Conservation (phyloP, 2,329 filamentous ascomycete genomes). For the Thermothelomyces thermophilus region DNA sequence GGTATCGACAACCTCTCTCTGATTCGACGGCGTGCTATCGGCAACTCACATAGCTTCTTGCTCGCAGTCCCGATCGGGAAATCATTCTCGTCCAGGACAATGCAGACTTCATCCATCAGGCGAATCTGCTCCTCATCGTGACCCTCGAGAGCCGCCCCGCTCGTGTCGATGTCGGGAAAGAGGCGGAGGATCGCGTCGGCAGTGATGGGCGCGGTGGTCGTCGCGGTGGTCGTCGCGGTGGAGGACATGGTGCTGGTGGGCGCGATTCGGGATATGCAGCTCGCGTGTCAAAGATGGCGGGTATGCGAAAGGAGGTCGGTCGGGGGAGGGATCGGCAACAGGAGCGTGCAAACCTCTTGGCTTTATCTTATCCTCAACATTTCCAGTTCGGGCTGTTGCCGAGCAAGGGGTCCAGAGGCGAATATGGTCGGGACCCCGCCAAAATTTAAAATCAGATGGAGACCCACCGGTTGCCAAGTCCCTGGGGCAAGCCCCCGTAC, state of each 20-base stretch:
- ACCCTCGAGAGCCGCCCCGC: slow-evolving; percentile 69
- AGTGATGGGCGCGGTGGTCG: slow-evolving; percentile 58
- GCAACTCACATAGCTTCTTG: slow-evolving; percentile 86
- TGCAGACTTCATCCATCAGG: slow-evolving; percentile 98
- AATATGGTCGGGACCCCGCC: background rate
- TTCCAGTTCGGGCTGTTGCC: background rate
- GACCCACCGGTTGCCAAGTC: background rate
- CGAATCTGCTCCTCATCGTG: slow-evolving; percentile 98
- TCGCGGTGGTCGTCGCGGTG: slow-evolving; percentile 43
- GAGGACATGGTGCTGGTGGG: slow-evolving; percentile 27
- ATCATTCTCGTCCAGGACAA: slow-evolving; percentile 89
- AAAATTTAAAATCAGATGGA: background rate
- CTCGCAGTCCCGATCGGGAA: slow-evolving; percentile 89
- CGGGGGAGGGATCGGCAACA: background rate
- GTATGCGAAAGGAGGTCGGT: too few relatives aligned
- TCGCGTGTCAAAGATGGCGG: too few relatives aligned
- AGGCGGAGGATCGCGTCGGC: slow-evolving; percentile 80
- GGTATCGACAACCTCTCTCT: too few relatives aligned
- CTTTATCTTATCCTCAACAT: background rate
- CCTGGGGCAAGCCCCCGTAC: too few relatives aligned
- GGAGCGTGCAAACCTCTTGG: background rate
- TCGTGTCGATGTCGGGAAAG: slow-evolving; percentile 76
- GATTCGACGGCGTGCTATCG: background rate
- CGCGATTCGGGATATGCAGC: too few relatives aligned
- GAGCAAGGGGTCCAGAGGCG: background rate